Conservation (phyloP, 345 rosid genomes). For the Carallia brachiata region DNA sequence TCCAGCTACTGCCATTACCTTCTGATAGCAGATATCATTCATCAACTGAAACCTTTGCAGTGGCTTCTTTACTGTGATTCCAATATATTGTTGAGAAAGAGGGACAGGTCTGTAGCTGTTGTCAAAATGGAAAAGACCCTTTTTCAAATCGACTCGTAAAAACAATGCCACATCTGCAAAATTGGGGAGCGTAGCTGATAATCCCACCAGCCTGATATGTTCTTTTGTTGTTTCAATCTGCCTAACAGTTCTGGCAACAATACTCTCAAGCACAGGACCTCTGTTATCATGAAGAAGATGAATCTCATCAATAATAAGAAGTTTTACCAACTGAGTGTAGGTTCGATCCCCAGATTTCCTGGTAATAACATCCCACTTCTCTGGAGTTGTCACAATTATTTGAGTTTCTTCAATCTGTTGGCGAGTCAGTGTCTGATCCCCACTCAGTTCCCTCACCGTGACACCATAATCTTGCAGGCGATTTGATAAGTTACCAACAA, state of each 20-base stretch:
- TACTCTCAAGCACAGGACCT: constrained; percentile 98
- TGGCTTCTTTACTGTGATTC: constrained; percentile 86
- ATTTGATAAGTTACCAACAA: constrained; percentile 82
- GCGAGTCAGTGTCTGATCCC: constrained; percentile 87
- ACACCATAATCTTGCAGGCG: constrained; percentile 73
- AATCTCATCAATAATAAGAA: constrained; percentile 90
- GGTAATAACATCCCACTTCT: constrained; percentile 96
- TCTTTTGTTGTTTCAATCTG: constrained; percentile 91
- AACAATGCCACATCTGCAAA: constrained; percentile 92
- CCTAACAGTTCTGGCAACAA: constrained; percentile 94
- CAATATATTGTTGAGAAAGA: constrained; percentile 87
- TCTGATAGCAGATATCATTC: constrained; percentile 92
- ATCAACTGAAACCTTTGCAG: constrained; percentile 95
- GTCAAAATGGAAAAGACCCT: constrained; percentile 86
- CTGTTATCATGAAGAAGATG: constrained; percentile 97
- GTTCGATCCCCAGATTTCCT: constrained; percentile 99
- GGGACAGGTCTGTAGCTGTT: constrained; percentile 96
- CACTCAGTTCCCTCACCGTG: constrained; percentile 86
- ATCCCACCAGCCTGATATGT: constrained; percentile 88
- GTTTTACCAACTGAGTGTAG: constrained; percentile 83
- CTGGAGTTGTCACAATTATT: constrained; percentile 95
- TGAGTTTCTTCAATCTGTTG: constrained; percentile 97
- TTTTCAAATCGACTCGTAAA: constrained; percentile 63
- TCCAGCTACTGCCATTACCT: constrained; percentile 88
- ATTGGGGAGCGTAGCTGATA: constrained; percentile 94